Evolutionary conservation across 139 green algal species (phyloP).

Genomic region (Chlamydomonas sp.): DNA sequence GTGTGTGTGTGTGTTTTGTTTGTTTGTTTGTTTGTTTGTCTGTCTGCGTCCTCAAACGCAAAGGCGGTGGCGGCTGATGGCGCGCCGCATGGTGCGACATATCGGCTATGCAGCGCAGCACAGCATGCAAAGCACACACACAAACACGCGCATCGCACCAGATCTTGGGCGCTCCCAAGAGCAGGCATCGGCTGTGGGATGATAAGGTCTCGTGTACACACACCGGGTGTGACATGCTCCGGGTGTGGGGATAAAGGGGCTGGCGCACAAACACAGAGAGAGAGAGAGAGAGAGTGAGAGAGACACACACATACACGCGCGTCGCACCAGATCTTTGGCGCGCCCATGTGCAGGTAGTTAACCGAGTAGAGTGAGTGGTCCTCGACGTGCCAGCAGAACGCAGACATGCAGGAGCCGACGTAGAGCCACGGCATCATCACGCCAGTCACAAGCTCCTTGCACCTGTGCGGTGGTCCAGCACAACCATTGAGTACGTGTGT

Average conservation of each 20-base stretch:
- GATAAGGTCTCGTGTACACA: too few relatives aligned
- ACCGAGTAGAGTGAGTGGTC: constrained; percentile 88
- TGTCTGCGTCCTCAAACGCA: constrained; percentile 64
- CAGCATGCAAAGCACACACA: too few relatives aligned
- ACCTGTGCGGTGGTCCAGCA: too few relatives aligned
- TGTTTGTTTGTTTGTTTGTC: too few relatives aligned
- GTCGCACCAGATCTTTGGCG: constrained; percentile 6
- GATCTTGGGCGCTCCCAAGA: too few relatives aligned
- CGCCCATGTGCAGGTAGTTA: constrained; percentile 77
- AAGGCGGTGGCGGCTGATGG: constrained; percentile 37
- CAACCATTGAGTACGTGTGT: too few relatives aligned
- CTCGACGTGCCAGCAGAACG: constrained; percentile 82
- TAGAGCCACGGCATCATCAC: constrained; percentile 81
- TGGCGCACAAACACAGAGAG: too few relatives aligned
- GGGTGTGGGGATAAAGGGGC: neutral
- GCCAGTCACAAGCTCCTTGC: constrained; percentile 20
- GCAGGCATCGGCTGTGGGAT: too few relatives aligned
- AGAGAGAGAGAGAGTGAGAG: neutral
- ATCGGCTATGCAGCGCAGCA: too few relatives aligned
- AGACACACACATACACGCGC: neutral
- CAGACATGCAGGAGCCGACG: constrained; percentile 68
- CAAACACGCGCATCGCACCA: too few relatives aligned
- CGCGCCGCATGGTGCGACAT: too few relatives aligned
- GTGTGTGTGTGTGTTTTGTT: neutral
- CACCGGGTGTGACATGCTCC: too few relatives aligned